Evolutionary conservation across 805 yeast genomes (phyloP), one percentile per base, ranked within the genome.

Genomic region (Suhomyces tanzawaensis): DNA sequence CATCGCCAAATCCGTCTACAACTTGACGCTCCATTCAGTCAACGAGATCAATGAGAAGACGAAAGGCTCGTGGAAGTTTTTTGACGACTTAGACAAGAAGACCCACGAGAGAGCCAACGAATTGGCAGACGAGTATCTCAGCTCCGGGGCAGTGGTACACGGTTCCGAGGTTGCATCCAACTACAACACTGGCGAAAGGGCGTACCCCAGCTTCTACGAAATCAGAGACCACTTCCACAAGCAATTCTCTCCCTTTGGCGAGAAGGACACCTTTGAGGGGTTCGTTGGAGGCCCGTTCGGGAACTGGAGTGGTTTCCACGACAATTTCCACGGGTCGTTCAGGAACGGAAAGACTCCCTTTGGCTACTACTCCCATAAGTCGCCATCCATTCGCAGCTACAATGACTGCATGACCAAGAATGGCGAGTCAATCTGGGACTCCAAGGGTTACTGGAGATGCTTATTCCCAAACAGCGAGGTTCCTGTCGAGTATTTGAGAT

Each of bases 361-460:
- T 32, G 82, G 82, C 0, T 54, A 69, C 32, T 72, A 72, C 55
- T 74, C 81, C 7, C 74, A 66, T 46, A 79, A 79, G 16, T 67
- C 71, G 5, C 95, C 95, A 2, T 65, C 81, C 0, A 65, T 74
- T 2, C 58, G 71, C 34, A 74, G 77, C 44, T 86, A 81, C 57
- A 69, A 74, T 36, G 69, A 75, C 32, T 91, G 98, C 60, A 49
- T 74, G 44, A 75, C 74, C 15, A 62, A 72, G 24, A 64, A 78
- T 7, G 98, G 99, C 3, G 62, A 74, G 5, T 76, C 87, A 0
- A 81, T 79, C 9, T 91, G 97, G 96, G 95, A 88, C 55, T 63
- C 76, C 25, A 70, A 74, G 16, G 98, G 97, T 0, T 76, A 81
- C 58, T 91, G 97, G 97, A 76, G 90, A 54, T 91, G 98, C 62